These are phyloP conservation scores for Colletotrichum eleusines DNA, from an alignment of 2,329 filamentous ascomycete genomes.

Conservation along the genomic window DNA sequence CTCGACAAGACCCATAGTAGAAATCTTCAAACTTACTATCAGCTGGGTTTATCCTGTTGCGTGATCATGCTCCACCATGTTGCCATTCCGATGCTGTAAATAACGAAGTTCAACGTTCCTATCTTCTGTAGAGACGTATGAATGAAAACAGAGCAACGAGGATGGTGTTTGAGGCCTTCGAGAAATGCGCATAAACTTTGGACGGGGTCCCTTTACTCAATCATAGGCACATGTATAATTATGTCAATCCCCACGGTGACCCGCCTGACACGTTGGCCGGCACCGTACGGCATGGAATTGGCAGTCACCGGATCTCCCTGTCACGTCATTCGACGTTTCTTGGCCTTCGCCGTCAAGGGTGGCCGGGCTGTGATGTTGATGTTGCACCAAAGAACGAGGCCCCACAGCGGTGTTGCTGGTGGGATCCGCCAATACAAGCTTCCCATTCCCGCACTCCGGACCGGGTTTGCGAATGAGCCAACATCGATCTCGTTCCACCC, in stretches of 20 bases:
- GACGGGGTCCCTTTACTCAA: not conserved
- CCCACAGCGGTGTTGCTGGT: not conserved
- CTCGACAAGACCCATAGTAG: not conserved
- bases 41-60: not conserved
- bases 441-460: constrained; percentile 23
- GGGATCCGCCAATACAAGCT: constrained; percentile 32
- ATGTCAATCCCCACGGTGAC: not conserved
- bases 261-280: not conserved
- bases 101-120: not conserved
- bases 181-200: not conserved
- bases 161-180: not conserved
- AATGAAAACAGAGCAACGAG: not conserved
- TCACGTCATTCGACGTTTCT: not conserved
- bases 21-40: not conserved
- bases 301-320: not conserved
- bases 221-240: not conserved
- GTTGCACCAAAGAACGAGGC: constrained; percentile 22
- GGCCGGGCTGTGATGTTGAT: not conserved
- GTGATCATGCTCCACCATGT: not conserved
- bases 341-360: not conserved
- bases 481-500: constrained; percentile 2
- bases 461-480: not conserved
- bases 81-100: not conserved
- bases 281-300: not conserved
- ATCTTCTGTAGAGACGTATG: not conserved